Conservation (phyloP, 768 basidiomycete species). For the Mycena pura region DNA sequence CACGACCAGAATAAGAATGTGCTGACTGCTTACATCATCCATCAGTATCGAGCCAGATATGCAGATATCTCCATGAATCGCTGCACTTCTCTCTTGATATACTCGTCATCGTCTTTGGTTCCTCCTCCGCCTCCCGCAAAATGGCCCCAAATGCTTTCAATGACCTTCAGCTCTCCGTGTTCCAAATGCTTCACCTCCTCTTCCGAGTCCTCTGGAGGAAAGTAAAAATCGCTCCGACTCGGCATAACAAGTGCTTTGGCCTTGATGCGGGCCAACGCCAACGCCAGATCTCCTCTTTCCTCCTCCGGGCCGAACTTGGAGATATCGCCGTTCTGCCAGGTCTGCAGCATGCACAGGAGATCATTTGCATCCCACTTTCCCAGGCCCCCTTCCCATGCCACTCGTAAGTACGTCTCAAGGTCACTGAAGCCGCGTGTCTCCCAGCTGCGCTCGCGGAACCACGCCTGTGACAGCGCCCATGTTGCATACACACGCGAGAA, state of each 20-base stretch:
- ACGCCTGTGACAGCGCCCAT: slow-evolving; percentile 26
- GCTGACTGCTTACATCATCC: background rate
- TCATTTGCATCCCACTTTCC: slow-evolving; percentile 23
- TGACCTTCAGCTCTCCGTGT: slow-evolving; percentile 17
- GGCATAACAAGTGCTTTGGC: slow-evolving; percentile 22
- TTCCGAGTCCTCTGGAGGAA: slow-evolving; percentile 22
- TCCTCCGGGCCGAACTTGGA: slow-evolving; percentile 17
- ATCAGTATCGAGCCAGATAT: background rate
- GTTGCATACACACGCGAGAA: slow-evolving; percentile 25
- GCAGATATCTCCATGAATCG: slow-evolving; percentile 6
- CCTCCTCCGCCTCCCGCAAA: slow-evolving; percentile 22
- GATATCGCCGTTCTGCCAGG: slow-evolving; percentile 25
- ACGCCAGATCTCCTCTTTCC: slow-evolving; percentile 20
- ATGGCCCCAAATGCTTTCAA: slow-evolving; percentile 27
- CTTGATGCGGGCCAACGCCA: slow-evolving; percentile 20
- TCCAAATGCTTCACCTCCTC: slow-evolving; percentile 21
- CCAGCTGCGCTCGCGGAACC: slow-evolving; percentile 25
- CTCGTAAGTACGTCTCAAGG: slow-evolving; percentile 18
- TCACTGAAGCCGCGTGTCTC: slow-evolving; percentile 12
- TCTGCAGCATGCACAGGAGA: slow-evolving; percentile 11
- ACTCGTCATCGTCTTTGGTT: slow-evolving; percentile 21
- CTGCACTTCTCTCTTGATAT: slow-evolving; percentile 15
- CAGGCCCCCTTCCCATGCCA: slow-evolving; percentile 10
- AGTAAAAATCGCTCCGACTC: slow-evolving; percentile 22
- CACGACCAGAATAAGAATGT: too few species aligned